Base-by-base conservation (phyloP, 208 protist species). In the Acanthamoeba healyi region DNA sequence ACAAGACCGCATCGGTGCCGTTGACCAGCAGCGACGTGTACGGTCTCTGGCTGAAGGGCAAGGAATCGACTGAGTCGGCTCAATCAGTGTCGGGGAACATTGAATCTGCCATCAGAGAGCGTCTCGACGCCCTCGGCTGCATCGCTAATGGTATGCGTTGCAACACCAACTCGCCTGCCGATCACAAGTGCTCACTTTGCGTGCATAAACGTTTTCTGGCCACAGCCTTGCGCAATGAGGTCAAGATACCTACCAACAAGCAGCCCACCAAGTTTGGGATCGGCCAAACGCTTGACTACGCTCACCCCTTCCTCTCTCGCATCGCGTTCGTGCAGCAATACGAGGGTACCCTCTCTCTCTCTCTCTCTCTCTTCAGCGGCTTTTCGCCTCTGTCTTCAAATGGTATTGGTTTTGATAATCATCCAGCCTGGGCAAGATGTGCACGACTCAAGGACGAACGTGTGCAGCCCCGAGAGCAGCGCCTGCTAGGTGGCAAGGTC, bases 271-370 rank as follows among this genome's bases (percentile, higher is more conserved):
- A 72, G 63, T 72, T 72, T 38, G 63, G 63, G 29, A 72, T 72
- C 29, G 63, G 63, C 63, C 63, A 72, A 40, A 72, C 63, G 26
- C 63, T 72, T 22, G 63, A 72, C 63, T 72, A 72, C 63, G 63
- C 34, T 10, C 63, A 72, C 34, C 63, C 63, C 15, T 72, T 72
- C 63, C 63, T 72, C 34, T 72, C 63, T 4, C 63, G 63, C 63
- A 29, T 72, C 7, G 63, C 63, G 6, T 72, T 72, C 34, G 29
- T 72, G 15, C 63, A 72, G n/a, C 63, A 72, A 38, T 72, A 72
- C 29, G 63, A 72, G n/a, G 63, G 63, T 72, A n/a, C n/a, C 51
- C 51, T 58, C 19, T 58, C 19, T 19, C 19, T 10, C 19, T 58
- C 51, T 24, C 51, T 19, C 19, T 19, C 19, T 58, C 51, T 24